Evolutionary conservation across 805 yeast species (phyloP), one percentile per base, ranked within the genome.

Genomic region (Ogataea paradorogensis): DNA sequence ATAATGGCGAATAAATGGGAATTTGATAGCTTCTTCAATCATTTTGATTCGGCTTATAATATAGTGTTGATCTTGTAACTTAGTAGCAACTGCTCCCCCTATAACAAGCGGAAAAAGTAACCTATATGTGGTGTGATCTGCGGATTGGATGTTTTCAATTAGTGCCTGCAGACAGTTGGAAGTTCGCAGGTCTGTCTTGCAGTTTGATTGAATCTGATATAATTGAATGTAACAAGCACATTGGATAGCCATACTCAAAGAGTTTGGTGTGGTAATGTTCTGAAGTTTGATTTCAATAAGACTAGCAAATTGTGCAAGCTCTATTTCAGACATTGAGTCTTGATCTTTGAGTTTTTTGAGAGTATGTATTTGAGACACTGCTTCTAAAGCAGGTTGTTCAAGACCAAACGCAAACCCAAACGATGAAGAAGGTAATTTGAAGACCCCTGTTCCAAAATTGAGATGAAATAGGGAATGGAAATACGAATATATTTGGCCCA

Each of bases 151-250:
- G 27, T 16, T 33, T 3, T 39, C 30, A n/a, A 39, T 7, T 5
- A 39, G 15, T 5, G 33, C 33, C 7, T 13, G 15, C 3, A 32
- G 28, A 23, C 42, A 32, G 25, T 32, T 23, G 8, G 16, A 11
- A 3, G 23, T 26, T 15, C 26, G 30, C 15, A 26, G 21, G n/a
- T 32, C 26, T 5, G 15, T n/a, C 5, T n/a, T 15, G 16, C 13
- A 21, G 15, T n/a, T 10, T 4, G 33, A 24, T 14, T 22, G 14
- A 13, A 38, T 14, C 9, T 28, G 28, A 29, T 33, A 24, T 11
- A 39, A 22, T 24, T 39, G 38, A 4, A 39, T 14, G 24, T 23
- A 33, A 22, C 42, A 33, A 5, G 42, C 38, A 15, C 30, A 39
- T 9, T 39, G 33, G 1, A 33, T 15, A n/a, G 42, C 42, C 25